phyloP scores from a whole-genome alignment of 2,329 filamentous ascomycete genomes.

The Alternaria angustiovoidea region DNA sequence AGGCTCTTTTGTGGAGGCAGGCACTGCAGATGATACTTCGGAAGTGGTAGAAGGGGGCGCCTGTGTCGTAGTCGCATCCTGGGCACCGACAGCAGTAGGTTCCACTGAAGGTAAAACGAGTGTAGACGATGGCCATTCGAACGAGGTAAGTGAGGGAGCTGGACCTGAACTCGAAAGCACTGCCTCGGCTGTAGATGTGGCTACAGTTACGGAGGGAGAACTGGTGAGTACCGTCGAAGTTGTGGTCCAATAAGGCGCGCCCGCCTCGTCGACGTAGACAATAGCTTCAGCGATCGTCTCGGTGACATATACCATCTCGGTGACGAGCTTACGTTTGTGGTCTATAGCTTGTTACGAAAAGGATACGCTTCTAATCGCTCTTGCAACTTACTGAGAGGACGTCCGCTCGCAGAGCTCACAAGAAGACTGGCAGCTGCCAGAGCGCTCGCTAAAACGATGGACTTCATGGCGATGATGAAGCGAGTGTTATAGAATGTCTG shows the following conservation, averaged over 20 bases:
- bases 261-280: slow-evolving; percentile 45
- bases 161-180: background rate
- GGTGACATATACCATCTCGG: slow-evolving; percentile 44
- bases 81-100: slow-evolving; percentile 12
- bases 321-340: slow-evolving; percentile 43
- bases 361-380: background rate
- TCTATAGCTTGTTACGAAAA: slow-evolving; percentile 30
- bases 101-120: slow-evolving; percentile 15
- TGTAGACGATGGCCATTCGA: slow-evolving; percentile 6
- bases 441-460: slow-evolving; percentile 48
- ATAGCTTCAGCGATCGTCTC: slow-evolving; percentile 39
- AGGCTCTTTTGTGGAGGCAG: slow-evolving; percentile 11
- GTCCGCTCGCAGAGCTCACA: slow-evolving; percentile 55
- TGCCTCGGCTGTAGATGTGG: slow-evolving; percentile 14
- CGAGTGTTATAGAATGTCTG: slow-evolving; percentile 42
- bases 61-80: slow-evolving; percentile 6
- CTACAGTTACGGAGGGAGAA: slow-evolving; percentile 13
- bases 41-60: slow-evolving; percentile 9
- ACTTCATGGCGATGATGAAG: slow-evolving; percentile 56
- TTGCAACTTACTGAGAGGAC: slow-evolving; percentile 49
- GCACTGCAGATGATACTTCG: background rate
- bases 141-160: slow-evolving; percentile 5
- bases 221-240: slow-evolving; percentile 20
- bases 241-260: slow-evolving; percentile 37
- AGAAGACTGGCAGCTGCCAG: slow-evolving; percentile 45